These are phyloP conservation scores for Globisporangium viniferum DNA, from an alignment of 352 stramenopile genomes.

Conservation along the genomic window DNA sequence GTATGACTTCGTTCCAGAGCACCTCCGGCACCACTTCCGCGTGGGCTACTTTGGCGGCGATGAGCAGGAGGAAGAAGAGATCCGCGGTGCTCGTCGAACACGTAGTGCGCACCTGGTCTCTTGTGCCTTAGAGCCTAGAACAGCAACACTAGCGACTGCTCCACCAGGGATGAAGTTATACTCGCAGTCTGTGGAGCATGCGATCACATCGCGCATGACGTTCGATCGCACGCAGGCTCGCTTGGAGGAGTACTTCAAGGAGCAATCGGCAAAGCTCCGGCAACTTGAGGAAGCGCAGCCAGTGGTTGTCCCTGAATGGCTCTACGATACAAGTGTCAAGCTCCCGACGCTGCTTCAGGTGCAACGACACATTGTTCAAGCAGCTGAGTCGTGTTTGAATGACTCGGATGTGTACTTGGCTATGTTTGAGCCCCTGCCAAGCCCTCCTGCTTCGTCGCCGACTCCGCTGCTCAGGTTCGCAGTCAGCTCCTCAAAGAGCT, in stretches of 20 bases:
- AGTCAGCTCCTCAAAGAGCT: slow-evolving; percentile 45
- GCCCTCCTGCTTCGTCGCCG: slow-evolving; percentile 21
- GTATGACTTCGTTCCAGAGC: slow-evolving; percentile 40
- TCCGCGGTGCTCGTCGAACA: slow-evolving; percentile 37
- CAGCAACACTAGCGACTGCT: background rate
- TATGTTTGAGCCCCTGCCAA: slow-evolving; percentile 55
- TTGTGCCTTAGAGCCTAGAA: slow-evolving; percentile 14
- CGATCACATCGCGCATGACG: slow-evolving; percentile 53
- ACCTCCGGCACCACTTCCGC: slow-evolving; percentile 57
- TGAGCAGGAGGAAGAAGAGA: slow-evolving; percentile 15
- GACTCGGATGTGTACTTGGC: slow-evolving; percentile 74
- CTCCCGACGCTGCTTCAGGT: slow-evolving; percentile 61
- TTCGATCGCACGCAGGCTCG: slow-evolving; percentile 35
- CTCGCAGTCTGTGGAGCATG: slow-evolving; percentile 41
- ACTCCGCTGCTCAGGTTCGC: slow-evolving; percentile 43
- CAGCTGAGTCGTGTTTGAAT: slow-evolving; percentile 49
- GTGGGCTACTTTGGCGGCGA: slow-evolving; percentile 14
- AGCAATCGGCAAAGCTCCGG: slow-evolving; percentile 24
- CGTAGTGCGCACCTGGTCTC: slow-evolving; percentile 56
- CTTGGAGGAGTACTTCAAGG: slow-evolving; percentile 39
- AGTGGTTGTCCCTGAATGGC: slow-evolving; percentile 7
- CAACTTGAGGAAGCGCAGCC: slow-evolving; percentile 21
- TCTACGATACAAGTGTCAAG: slow-evolving; percentile 21
- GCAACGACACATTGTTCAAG: slow-evolving; percentile 55
- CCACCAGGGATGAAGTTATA: slow-evolving; percentile 34